Conservation (phyloP, 495 filamentous ascomycete genomes). For the Durotheca rogersii region DNA sequence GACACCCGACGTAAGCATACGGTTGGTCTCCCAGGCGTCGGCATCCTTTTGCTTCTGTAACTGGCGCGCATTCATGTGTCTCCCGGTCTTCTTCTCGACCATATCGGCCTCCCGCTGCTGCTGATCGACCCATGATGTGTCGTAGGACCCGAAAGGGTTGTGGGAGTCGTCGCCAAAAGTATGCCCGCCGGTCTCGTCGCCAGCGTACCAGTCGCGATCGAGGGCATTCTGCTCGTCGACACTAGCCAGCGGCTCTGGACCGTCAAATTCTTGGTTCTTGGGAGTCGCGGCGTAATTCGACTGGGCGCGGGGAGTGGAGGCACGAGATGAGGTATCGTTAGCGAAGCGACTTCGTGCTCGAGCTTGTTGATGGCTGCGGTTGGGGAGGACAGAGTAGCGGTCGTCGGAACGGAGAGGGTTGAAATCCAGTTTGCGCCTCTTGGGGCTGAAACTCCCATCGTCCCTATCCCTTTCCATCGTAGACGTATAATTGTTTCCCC, state of each 20-base stretch:
- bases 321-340: conserved; percentile 37
- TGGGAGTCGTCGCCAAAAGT: conserved; percentile 76
- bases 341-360: conserved; percentile 39
- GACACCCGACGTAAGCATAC: conserved; percentile 95
- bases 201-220: conserved; percentile 86
- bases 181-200: conserved; percentile 68
- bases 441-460: conserved; percentile 54
- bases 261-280: conserved; percentile 53
- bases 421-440: conserved; percentile 63
- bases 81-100: conserved; percentile 71
- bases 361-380: conserved; percentile 40
- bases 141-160: conserved; percentile 59
- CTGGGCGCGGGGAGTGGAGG: conserved; percentile 51
- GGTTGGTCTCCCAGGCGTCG: conserved; percentile 97
- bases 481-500: conserved; percentile 26
- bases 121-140: conserved; percentile 63
- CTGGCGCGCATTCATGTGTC: conserved; percentile 66
- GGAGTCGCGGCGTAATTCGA: conserved; percentile 51
- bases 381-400: conserved; percentile 58
- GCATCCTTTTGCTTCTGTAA: conserved; percentile 88
- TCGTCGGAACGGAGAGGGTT: conserved; percentile 57
- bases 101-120: conserved; percentile 70
- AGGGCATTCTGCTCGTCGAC: conserved; percentile 60
- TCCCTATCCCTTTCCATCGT: conserved; percentile 37
- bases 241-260: conserved; percentile 50